Conservation (phyloP, 1,284 basidiomycete genomes). For the Marasmius tenuissimus region DNA sequence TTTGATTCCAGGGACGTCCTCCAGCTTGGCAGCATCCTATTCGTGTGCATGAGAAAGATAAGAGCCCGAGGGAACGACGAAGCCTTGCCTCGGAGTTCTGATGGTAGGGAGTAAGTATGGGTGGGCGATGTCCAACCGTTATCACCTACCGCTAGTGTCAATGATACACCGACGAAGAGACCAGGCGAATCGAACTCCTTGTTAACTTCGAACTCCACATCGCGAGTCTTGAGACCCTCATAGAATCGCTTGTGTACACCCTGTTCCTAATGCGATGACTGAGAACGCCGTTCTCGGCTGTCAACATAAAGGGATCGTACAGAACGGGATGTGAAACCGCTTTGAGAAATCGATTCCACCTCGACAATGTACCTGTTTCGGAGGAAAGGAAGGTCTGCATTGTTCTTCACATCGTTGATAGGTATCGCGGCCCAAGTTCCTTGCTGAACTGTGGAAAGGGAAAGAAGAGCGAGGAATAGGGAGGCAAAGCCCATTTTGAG, state of each 20-base stretch:
- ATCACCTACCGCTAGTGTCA: constrained; percentile 32
- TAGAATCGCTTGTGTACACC: constrained; percentile 3
- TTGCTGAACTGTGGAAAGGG: constrained; percentile 2
- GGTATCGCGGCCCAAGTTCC: not conserved
- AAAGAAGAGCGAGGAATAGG: constrained; percentile 9
- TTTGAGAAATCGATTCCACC: constrained; percentile 37
- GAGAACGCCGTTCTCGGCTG: constrained; percentile 19
- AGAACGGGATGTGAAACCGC: constrained; percentile 30
- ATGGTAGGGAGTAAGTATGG: not conserved
- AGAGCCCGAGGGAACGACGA: not conserved
- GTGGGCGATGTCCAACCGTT: not conserved
- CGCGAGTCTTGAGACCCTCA: not conserved
- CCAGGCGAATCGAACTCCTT: constrained; percentile 39
- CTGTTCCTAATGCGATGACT: not conserved
- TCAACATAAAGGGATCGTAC: constrained; percentile 16
- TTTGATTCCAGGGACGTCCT: constrained; percentile 34
- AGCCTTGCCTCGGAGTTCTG: constrained; percentile 22
- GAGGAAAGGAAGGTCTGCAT: not conserved
- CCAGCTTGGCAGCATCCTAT: constrained; percentile 33
- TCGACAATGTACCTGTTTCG: constrained; percentile 39
- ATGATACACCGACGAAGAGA: constrained; percentile 39
- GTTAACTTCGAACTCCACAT: constrained; percentile 33
- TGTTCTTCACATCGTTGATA: not conserved
- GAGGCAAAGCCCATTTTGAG: not conserved
- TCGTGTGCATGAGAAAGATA: not conserved